These are phyloP conservation scores for Fusarium coicis DNA, from an alignment of 2,329 filamentous ascomycete species.

Conservation along the genomic window DNA sequence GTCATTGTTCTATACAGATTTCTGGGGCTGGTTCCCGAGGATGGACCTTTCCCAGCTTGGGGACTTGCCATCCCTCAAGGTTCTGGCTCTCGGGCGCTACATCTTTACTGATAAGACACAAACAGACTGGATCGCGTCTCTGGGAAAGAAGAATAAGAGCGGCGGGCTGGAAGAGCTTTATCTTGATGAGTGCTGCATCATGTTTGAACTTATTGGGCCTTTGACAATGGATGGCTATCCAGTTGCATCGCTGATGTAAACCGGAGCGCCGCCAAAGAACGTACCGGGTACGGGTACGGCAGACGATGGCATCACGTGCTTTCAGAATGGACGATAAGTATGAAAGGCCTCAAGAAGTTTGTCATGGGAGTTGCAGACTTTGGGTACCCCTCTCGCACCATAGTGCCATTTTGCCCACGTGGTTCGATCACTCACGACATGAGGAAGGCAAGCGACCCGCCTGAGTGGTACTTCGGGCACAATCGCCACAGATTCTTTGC, in stretches of 20 bases:
- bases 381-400: not conserved
- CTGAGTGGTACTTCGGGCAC: not conserved
- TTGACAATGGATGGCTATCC: too few species aligned
- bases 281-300: too few species aligned
- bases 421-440: too few species aligned
- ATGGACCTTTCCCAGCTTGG: conserved; percentile 45
- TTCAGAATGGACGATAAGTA: not conserved
- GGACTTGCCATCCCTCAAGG: conserved; percentile 50
- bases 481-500: not conserved
- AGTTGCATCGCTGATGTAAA: too few species aligned
- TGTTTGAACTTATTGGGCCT: too few species aligned
- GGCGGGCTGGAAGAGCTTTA: conserved; percentile 50
- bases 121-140: conserved; percentile 55
- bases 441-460: not conserved
- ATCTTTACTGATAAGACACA: conserved; percentile 56
- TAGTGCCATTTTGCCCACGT: too few species aligned
- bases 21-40: conserved; percentile 52
- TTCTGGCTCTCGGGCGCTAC: conserved; percentile 53
- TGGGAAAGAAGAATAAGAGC: conserved; percentile 12
- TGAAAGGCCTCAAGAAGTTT: not conserved
- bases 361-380: not conserved
- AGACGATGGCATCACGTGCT: not conserved
- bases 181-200: conserved; percentile 56
- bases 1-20: conserved; percentile 49
- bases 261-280: too few species aligned